Conservation (phyloP, 805 yeast genomes). For the Sugiyamaella smithiae region DNA sequence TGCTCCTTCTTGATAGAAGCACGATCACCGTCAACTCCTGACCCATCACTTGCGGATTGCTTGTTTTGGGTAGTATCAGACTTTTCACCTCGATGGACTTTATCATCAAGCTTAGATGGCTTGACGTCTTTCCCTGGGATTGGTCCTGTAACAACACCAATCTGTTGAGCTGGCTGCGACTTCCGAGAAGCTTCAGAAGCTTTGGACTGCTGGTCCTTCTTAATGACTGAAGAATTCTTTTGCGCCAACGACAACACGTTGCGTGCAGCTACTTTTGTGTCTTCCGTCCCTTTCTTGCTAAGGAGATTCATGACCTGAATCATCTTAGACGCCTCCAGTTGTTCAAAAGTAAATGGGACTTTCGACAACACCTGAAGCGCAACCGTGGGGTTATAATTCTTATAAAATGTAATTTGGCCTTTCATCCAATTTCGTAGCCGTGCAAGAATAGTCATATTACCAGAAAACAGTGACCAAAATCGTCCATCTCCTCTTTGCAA, state of each 20-base stretch:
- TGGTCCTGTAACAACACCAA: too few relatives aligned
- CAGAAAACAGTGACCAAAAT: slow-evolving; percentile 18
- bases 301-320: slow-evolving; percentile 8
- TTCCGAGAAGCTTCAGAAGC: too few relatives aligned
- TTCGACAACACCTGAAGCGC: slow-evolving; percentile 14
- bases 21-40: too few relatives aligned
- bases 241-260: not conserved
- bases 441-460: slow-evolving; percentile 10
- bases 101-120: too few relatives aligned
- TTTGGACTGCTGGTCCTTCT: too few relatives aligned
- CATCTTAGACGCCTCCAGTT: slow-evolving; percentile 12
- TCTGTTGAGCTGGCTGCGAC: too few relatives aligned
- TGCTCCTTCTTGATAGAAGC: too few relatives aligned
- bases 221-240: not conserved
- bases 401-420: not conserved
- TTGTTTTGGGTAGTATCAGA: too few relatives aligned
- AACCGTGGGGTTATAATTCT: slow-evolving; percentile 3
- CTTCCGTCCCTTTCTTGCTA: slow-evolving; percentile 5
- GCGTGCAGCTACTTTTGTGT: not conserved
- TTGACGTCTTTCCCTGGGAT: too few relatives aligned
- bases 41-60: too few relatives aligned
- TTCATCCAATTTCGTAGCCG: slow-evolving; percentile 22
- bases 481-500: not conserved
- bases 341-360: slow-evolving; percentile 11
- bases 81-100: too few relatives aligned